Evolutionary conservation across 2,329 filamentous ascomycete species (phyloP).

Genomic region (Botrytis cinerea): DNA sequence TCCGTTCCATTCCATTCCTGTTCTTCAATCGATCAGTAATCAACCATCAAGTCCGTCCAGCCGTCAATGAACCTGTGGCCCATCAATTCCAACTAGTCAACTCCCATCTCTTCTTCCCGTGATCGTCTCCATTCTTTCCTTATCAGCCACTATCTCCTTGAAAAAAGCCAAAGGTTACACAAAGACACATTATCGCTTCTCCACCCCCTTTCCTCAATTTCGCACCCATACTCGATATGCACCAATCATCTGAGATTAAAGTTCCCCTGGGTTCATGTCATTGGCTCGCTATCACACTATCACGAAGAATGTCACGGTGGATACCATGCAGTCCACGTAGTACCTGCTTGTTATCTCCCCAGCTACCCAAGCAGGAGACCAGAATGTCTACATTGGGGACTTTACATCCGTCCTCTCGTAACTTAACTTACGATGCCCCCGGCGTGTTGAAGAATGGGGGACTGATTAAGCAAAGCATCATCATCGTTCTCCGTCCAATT

Average conservation of each 20-base stretch:
- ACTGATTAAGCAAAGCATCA: neutral
- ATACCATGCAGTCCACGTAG: neutral
- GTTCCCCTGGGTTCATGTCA: neutral
- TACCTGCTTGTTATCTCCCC: neutral
- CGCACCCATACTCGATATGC: neutral
- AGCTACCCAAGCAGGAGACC: neutral
- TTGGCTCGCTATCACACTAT: neutral
- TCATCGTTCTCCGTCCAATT: neutral
- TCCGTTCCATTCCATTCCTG: neutral
- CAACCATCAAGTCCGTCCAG: neutral
- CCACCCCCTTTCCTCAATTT: neutral
- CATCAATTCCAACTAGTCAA: neutral
- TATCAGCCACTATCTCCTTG: neutral
- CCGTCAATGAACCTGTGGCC: neutral
- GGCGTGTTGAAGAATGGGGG: neutral
- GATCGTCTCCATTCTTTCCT: constrained; percentile 5
- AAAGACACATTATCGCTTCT: neutral
- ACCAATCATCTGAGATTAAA: neutral
- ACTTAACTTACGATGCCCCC: neutral
- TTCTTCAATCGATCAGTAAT: neutral
- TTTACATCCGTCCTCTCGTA: neutral
- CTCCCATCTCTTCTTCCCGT: neutral
- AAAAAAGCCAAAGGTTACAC: neutral
- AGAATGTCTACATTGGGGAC: neutral
- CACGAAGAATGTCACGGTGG: neutral